Percentiles rank a stretch among this genome's conserved stretches.
Conservation (phyloP, 257 asterid genomes). For the Catharanthus roseus region DNA sequence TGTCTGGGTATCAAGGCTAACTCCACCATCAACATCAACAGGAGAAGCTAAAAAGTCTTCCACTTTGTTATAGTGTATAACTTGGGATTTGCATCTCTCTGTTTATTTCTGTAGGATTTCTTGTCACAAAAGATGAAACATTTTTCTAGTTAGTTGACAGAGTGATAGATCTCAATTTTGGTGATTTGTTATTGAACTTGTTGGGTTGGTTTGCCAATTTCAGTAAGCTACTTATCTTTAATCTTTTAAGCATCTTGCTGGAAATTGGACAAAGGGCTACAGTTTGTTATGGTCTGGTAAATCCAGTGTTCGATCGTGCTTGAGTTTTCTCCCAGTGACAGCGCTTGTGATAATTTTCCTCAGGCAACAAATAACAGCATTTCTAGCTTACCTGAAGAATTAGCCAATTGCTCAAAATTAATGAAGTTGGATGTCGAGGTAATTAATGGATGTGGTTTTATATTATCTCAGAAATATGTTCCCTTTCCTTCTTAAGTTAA, state of each 20-base stretch:
- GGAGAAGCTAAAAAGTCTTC: no score
- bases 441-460: constrained; percentile 13
- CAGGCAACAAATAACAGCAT: constrained; percentile 90
- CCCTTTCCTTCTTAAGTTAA: constrained; percentile 10
- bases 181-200: neutral
- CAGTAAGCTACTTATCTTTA: neutral
- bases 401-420: constrained; percentile 68
- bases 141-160: neutral
- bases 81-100: neutral
- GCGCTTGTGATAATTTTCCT: constrained; percentile 23
- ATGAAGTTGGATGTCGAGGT: constrained; percentile 84
- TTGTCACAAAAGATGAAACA: neutral
- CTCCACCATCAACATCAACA: neutral
- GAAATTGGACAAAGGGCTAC: neutral
- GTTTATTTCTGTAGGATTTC: neutral
- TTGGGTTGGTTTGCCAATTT: neutral
- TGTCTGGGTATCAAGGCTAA: neutral
- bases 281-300: neutral
- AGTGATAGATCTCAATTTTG: neutral
- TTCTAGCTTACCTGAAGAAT: constrained; percentile 81
- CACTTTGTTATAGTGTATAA: neutral
- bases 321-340: constrained; percentile 15
- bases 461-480: neutral
- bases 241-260: neutral
- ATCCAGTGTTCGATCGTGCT: neutral